Evolutionary conservation across 1,284 basidiomycete species (phyloP).

Genomic region (Melampsora americana): DNA sequence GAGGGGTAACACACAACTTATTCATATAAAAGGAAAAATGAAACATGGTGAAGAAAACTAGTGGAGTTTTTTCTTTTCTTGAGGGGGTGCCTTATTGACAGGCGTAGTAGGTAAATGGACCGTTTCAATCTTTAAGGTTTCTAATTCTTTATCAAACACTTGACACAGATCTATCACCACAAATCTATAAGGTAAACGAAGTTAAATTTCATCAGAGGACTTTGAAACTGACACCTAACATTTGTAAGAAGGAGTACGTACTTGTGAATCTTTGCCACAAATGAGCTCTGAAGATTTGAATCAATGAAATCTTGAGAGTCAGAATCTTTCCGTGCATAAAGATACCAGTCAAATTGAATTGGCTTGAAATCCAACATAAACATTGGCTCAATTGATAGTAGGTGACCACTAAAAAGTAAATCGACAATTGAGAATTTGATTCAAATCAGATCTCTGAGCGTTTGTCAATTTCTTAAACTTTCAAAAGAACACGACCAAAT

Average conservation of each 20-base stretch:
- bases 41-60: too few species aligned
- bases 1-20: too few species aligned
- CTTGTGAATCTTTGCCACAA: conserved; percentile 90
- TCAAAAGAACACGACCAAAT: not conserved
- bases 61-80: too few species aligned
- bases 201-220: not conserved
- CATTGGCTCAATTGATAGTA: conserved; percentile 97
- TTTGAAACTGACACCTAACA: not conserved
- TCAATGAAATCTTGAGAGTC: too few species aligned
- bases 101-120: conserved; percentile 98
- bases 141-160: conserved; percentile 99
- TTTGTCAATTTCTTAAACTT: conserved; percentile 68
- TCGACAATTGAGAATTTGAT: conserved; percentile 99
- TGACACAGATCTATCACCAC: conserved; percentile 65
- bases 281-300: conserved; percentile 99
- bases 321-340: too few species aligned
- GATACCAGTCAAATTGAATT: conserved; percentile 90
- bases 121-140: conserved; percentile 96
- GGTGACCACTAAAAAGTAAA: conserved; percentile 99
- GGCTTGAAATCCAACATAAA: conserved; percentile 99
- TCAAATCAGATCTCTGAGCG: conserved; percentile 90
- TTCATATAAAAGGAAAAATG: too few species aligned
- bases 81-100: conserved; percentile 96
- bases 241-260: conserved; percentile 39
- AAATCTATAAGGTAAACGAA: conserved; percentile 18